Evolutionary conservation across 352 stramenopile genomes (phyloP).

Genomic region (Phytophthora sp.): DNA sequence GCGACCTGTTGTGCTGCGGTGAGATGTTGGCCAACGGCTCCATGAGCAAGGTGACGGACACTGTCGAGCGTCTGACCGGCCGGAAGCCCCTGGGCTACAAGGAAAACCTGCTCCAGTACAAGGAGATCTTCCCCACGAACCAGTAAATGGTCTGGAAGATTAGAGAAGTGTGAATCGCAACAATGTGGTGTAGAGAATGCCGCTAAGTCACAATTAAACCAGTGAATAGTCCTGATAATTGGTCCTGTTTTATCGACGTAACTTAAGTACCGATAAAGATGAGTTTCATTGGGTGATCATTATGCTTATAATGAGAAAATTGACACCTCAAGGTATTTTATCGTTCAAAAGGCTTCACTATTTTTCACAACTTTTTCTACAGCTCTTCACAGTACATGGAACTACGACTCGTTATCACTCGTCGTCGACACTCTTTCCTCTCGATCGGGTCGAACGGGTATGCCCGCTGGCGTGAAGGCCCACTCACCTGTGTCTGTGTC

Average conservation of each 20-base stretch:
- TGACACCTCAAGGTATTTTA: background rate
- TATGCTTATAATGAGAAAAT: background rate
- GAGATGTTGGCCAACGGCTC: slow-evolving; percentile 27
- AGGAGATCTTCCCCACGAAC: slow-evolving; percentile 27
- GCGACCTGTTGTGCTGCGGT: slow-evolving; percentile 26
- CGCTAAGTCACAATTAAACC: slow-evolving; percentile 1
- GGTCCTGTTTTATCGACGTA: no score
- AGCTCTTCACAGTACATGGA: slow-evolving; percentile 4
- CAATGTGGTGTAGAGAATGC: background rate
- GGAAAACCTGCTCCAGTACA: slow-evolving; percentile 21
- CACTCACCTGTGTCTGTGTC: slow-evolving; percentile 43
- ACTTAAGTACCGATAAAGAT: no score
- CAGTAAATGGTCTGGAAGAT: slow-evolving; percentile 10
- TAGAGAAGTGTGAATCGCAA: slow-evolving; percentile 12
- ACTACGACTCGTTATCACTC: slow-evolving; percentile 3
- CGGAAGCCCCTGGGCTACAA: slow-evolving; percentile 21
- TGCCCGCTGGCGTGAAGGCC: slow-evolving; percentile 37
- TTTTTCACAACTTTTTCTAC: background rate
- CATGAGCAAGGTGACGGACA: slow-evolving; percentile 22
- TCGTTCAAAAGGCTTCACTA: background rate
- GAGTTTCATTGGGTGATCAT: no score
- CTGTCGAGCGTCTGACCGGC: slow-evolving; percentile 19
- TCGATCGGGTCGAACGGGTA: slow-evolving; percentile 38
- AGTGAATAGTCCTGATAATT: no score
- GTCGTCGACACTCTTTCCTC: slow-evolving; percentile 15